Percentiles rank a stretch among this genome's conserved stretches.
Conservation (phyloP, 257 asterid species). For the Solanum medicagineum region DNA sequence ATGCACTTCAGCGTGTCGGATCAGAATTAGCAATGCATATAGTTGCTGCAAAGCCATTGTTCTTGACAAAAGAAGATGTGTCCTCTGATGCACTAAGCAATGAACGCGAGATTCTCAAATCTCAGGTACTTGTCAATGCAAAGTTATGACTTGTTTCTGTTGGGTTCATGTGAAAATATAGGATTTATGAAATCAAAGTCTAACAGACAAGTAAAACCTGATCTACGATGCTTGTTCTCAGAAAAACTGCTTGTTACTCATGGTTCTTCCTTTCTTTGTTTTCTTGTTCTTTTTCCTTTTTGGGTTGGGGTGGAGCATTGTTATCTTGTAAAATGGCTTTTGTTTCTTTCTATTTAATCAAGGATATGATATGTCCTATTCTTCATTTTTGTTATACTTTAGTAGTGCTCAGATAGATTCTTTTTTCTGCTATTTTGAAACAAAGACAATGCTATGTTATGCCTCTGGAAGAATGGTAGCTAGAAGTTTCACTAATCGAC, state of each 20-base stretch:
- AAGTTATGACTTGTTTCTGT: not conserved
- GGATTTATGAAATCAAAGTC: not conserved
- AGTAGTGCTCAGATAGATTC: not conserved
- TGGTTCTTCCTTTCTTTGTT: not conserved
- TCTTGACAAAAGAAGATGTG: slow-evolving; percentile 71
- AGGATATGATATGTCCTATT: not conserved
- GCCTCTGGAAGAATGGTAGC: not conserved
- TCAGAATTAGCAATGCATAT: slow-evolving; percentile 95
- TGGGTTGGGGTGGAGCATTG: not conserved
- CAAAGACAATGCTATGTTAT: not conserved
- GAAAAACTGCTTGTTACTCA: not conserved
- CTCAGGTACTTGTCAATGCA: slow-evolving; percentile 52
- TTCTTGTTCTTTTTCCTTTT: not conserved
- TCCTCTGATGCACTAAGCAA: slow-evolving; percentile 57
- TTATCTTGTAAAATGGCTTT: not conserved
- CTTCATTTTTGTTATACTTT: not conserved
- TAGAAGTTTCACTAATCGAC: not conserved
- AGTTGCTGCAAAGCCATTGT: slow-evolving; percentile 88
- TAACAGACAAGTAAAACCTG: not conserved
- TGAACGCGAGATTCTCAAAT: slow-evolving; percentile 82
- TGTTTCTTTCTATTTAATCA: not conserved
- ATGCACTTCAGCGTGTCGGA: slow-evolving; percentile 70
- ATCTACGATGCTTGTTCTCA: not conserved
- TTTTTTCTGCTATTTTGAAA: not conserved
- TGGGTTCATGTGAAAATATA: not conserved